A percentile compares a stretch with the other conserved stretches of the same genome.
These are phyloP conservation scores for Erodium moschatum DNA, from an alignment of 441 rosid genomes.

Conservation along the genomic window DNA sequence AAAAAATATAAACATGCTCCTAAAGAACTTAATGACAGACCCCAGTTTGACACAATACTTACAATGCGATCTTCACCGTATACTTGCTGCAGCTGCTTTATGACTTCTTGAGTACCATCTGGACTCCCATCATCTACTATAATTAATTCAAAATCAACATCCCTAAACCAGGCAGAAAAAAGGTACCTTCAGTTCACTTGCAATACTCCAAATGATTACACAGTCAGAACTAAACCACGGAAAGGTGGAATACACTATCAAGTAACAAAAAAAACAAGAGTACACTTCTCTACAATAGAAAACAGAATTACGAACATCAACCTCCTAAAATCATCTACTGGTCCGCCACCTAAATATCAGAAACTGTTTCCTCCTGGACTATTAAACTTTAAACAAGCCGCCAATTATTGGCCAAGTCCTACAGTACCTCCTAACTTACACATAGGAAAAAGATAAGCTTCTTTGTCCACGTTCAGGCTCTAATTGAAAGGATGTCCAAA, in stretches of 20 bases:
- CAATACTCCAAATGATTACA: neutral
- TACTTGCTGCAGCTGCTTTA: conserved; percentile 64
- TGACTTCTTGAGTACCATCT: conserved; percentile 88
- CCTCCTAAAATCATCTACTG: neutral
- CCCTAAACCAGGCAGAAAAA: conserved; percentile 32
- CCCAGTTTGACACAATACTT: conserved; percentile 22
- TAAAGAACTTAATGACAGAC: conserved; percentile 1
- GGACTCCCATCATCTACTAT: conserved; percentile 98
- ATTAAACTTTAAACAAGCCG: neutral
- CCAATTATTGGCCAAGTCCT: neutral
- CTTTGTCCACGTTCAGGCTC: neutral
- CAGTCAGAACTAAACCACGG: neutral
- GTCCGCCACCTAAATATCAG: neutral
- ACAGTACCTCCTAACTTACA: neutral
- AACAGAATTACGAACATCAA: neutral
- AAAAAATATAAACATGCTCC: neutral
- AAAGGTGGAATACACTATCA: neutral
- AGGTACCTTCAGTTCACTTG: neutral
- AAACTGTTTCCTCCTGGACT: neutral
- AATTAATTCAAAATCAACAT: conserved; percentile 75
- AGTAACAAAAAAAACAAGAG: neutral
- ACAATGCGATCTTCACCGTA: conserved; percentile 82
- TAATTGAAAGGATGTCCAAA: neutral
- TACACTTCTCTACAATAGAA: neutral
- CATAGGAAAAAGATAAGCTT: too few relatives aligned